phyloP scores from a whole-genome alignment of 2,329 filamentous ascomycete species.

The Epichloe uncinata region DNA sequence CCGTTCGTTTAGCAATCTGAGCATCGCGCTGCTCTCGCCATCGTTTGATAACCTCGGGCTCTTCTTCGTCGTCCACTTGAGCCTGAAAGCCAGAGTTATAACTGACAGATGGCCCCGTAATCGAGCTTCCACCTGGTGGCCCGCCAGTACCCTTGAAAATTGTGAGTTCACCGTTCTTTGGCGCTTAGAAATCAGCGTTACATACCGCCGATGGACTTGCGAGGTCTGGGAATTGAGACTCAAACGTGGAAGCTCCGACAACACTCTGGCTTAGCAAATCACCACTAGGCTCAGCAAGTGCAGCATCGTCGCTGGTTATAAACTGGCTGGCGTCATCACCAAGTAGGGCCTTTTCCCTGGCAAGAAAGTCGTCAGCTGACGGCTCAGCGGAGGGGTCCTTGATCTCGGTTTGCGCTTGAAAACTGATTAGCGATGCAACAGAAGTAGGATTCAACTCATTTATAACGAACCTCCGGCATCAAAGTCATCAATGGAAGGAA shows the following conservation, averaged over 20 bases:
- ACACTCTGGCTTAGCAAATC: constrained; percentile 61
- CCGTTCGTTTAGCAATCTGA: constrained; percentile 68
- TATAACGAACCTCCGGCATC: constrained; percentile 45
- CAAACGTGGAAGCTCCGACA: constrained; percentile 46
- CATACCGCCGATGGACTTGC: constrained; percentile 23
- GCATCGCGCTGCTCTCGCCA: constrained; percentile 87
- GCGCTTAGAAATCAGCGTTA: neutral
- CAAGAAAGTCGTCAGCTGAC: constrained; percentile 72
- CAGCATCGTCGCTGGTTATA: constrained; percentile 58
- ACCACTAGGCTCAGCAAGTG: constrained; percentile 49
- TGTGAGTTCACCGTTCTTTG: neutral
- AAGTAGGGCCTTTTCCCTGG: constrained; percentile 77
- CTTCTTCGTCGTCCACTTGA: constrained; percentile 55
- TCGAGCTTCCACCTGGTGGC: constrained; percentile 24
- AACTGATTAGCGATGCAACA: constrained; percentile 3
- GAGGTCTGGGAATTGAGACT: constrained; percentile 84
- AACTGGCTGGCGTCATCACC: constrained; percentile 93
- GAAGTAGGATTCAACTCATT: constrained; percentile 10
- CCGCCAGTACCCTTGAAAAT: constrained; percentile 17
- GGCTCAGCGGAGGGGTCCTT: constrained; percentile 43
- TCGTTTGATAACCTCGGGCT: constrained; percentile 77
- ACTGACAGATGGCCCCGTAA: constrained; percentile 58
- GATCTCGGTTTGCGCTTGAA: constrained; percentile 53
- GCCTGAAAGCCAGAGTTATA: constrained; percentile 51
- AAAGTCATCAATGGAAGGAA: constrained; percentile 69